Evolutionary conservation across 345 rosid genomes (phyloP).

Genomic region (Citrus sinensis): DVS_A1.0 CM039167.1:4198001-4198500

Average conservation of each 20-base stretch:
- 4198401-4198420: conserved; percentile 81
- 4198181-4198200: conserved; percentile 93
- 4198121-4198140: not conserved
- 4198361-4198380: conserved; percentile 81
- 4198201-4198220: conserved; percentile 93
- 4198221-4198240: conserved; percentile 83
- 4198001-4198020: not conserved
- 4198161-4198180: conserved; percentile 40
- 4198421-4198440: conserved; percentile 89
- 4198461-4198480: conserved; percentile 84
- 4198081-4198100: not conserved
- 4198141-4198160: not conserved
- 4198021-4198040: not conserved
- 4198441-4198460: conserved; percentile 95
- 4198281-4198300: conserved; percentile 80
- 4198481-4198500: conserved; percentile 58
- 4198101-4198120: not conserved
- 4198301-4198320: conserved; percentile 78
- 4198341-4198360: conserved; percentile 50
- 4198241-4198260: conserved; percentile 81
- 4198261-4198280: conserved; percentile 92
- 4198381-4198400: conserved; percentile 90
- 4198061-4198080: not conserved
- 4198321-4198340: conserved; percentile 69
- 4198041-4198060: not conserved